Percentiles rank a stretch among this genome's conserved stretches.
phyloP scores from a whole-genome alignment of 2,329 filamentous ascomycete species.

The Epichloe bromicola region DNA sequence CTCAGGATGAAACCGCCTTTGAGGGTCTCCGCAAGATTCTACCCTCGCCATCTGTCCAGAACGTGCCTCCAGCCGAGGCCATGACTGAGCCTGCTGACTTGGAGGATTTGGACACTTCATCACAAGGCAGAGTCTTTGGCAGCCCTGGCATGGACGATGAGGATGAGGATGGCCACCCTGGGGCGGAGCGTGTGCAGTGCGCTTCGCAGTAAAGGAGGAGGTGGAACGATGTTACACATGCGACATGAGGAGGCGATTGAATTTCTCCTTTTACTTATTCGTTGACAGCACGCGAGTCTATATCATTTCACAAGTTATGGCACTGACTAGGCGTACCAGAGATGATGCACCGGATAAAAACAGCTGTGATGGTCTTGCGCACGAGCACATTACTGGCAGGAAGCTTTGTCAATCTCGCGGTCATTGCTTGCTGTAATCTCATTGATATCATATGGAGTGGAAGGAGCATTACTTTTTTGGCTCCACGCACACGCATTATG shows the following conservation, averaged over 20 bases:
- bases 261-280: background rate
- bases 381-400: conserved; percentile 4
- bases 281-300: background rate
- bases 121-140: conserved; percentile 54
- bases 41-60: conserved; percentile 52
- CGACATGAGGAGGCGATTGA: background rate
- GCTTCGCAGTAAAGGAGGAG: conserved; percentile 60
- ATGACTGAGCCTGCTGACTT: conserved; percentile 87
- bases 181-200: conserved; percentile 72
- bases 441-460: conserved; percentile 9
- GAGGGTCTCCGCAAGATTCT: conserved; percentile 72
- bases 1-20: conserved; percentile 54
- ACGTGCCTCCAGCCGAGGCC: conserved; percentile 61
- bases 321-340: background rate
- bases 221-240: background rate
- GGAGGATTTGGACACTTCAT: conserved; percentile 65
- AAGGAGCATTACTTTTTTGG: background rate
- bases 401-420: conserved; percentile 5
- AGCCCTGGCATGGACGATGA: conserved; percentile 52
- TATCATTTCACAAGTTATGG: background rate
- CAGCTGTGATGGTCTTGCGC: conserved; percentile 6
- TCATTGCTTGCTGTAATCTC: conserved; percentile 8
- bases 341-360: conserved; percentile 8
- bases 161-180: conserved; percentile 66
- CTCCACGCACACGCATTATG: conserved; percentile 1